Evolutionary conservation across 805 yeast genomes (phyloP).

Genomic region (Starmerella floris): DNA sequence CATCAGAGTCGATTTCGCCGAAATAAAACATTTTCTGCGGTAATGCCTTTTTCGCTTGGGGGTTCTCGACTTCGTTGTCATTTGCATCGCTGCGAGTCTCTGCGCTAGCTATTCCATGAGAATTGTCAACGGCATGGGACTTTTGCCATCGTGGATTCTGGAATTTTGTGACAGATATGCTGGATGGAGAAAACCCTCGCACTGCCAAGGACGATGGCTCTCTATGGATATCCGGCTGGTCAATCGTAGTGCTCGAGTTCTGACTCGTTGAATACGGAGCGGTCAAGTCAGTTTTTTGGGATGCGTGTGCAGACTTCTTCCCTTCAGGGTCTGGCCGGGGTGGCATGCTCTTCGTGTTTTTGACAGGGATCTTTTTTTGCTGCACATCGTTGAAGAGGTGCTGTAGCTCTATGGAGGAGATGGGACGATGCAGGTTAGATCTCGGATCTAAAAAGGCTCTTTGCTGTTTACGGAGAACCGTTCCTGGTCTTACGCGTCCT

Average conservation of each 20-base stretch:
- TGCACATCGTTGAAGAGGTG: constrained; percentile 7
- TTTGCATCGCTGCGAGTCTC: not conserved
- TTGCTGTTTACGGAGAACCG: not conserved
- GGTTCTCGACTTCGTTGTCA: not conserved
- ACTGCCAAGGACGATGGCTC: constrained; percentile 18
- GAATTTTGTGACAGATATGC: constrained; percentile 24
- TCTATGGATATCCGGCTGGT: no score
- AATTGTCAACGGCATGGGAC: not conserved
- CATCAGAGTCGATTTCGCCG: constrained; percentile 30
- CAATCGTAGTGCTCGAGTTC: no score
- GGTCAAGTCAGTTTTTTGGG: no score
- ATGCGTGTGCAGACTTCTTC: no score
- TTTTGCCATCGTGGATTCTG: not conserved
- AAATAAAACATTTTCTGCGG: constrained; percentile 21
- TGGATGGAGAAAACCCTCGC: constrained; percentile 30
- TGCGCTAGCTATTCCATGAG: not conserved
- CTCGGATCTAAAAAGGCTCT: not conserved
- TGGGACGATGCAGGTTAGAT: constrained; percentile 2
- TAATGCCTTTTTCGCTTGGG: not conserved
- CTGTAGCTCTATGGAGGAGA: constrained; percentile 13
- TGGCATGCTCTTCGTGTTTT: no score
- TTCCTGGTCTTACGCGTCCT: no score
- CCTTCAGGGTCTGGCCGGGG: no score
- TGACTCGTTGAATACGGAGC: no score
- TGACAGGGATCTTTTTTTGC: no score